Evolutionary conservation across 768 basidiomycete genomes (phyloP).

Genomic region (Termitomyces sp.): DNA sequence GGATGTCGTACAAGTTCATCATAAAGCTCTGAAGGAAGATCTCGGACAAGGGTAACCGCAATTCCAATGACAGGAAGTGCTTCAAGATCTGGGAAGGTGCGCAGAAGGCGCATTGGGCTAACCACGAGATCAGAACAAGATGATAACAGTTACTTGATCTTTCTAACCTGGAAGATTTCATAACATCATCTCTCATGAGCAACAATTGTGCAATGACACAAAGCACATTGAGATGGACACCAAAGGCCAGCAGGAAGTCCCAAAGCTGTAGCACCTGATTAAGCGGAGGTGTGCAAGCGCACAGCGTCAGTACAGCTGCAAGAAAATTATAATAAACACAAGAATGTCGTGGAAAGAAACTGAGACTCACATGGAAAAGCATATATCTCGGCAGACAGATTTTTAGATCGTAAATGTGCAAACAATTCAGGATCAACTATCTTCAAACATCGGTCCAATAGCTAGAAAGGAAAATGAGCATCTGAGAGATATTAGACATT

Average conservation of each 20-base stretch:
- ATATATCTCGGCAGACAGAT: constrained; percentile 93
- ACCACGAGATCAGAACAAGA: constrained; percentile 1
- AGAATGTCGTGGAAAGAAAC: background rate
- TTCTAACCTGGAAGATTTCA: constrained; percentile 78
- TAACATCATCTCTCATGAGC: constrained; percentile 86
- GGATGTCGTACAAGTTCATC: constrained; percentile 89
- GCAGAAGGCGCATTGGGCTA: constrained; percentile 92
- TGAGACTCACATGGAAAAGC: constrained; percentile 86
- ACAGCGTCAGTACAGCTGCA: constrained; percentile 87
- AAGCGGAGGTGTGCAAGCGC: constrained; percentile 94
- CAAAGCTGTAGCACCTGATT: constrained; percentile 93
- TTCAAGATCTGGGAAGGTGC: constrained; percentile 91
- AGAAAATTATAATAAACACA: constrained; percentile 2
- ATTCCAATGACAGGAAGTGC: constrained; percentile 87
- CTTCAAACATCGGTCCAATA: constrained; percentile 88
- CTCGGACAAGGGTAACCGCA: constrained; percentile 90
- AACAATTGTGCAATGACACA: constrained; percentile 96
- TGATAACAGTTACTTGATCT: background rate
- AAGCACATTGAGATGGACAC: constrained; percentile 93
- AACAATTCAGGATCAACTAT: constrained; percentile 89
- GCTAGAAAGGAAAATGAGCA: constrained; percentile 38
- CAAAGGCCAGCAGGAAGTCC: constrained; percentile 97
- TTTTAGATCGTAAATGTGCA: constrained; percentile 78
- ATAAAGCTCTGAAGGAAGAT: constrained; percentile 83
- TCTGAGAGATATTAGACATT: background rate